phyloP scores from a whole-genome alignment of 2,329 filamentous ascomycete genomes.

The Trichoderma oligosporum region DNA sequence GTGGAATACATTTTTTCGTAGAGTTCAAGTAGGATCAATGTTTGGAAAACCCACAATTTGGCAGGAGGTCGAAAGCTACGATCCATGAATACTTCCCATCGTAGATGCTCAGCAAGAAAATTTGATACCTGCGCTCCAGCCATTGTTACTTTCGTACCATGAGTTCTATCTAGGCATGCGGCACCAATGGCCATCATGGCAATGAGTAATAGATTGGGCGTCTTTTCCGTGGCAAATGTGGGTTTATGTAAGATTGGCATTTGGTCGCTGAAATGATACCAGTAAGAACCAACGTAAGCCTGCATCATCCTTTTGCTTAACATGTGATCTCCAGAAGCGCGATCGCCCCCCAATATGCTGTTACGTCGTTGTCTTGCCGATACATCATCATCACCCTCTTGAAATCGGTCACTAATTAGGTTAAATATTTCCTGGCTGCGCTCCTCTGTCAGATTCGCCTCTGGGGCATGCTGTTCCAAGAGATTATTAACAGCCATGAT shows the following conservation, averaged over 20 bases:
- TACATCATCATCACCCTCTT: slow-evolving; percentile 67
- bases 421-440: slow-evolving; percentile 82
- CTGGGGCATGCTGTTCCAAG: slow-evolving; percentile 73
- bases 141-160: slow-evolving; percentile 69
- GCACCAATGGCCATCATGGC: slow-evolving; percentile 92
- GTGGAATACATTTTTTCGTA: slow-evolving; percentile 99
- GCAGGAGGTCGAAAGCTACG: slow-evolving; percentile 84
- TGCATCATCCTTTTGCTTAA: slow-evolving; percentile 94
- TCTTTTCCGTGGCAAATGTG: slow-evolving; percentile 84
- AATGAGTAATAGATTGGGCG: slow-evolving; percentile 77
- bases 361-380: slow-evolving; percentile 72
- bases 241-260: slow-evolving; percentile 92
- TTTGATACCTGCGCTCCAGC: slow-evolving; percentile 80
- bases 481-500: slow-evolving; percentile 88
- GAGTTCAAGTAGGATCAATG: slow-evolving; percentile 79
- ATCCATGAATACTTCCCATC: slow-evolving; percentile 95
- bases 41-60: slow-evolving; percentile 94
- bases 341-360: slow-evolving; percentile 72
- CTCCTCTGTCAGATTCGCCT: slow-evolving; percentile 78
- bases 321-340: slow-evolving; percentile 60
- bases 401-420: slow-evolving; percentile 75
- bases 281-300: slow-evolving; percentile 87
- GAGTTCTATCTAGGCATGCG: slow-evolving; percentile 78
- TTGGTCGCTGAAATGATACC: slow-evolving; percentile 91
- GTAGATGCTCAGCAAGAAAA: slow-evolving; percentile 87